Evolutionary conservation across 2,329 filamentous ascomycete genomes (phyloP).

Genomic region (Acrocalymma vagum): DNA sequence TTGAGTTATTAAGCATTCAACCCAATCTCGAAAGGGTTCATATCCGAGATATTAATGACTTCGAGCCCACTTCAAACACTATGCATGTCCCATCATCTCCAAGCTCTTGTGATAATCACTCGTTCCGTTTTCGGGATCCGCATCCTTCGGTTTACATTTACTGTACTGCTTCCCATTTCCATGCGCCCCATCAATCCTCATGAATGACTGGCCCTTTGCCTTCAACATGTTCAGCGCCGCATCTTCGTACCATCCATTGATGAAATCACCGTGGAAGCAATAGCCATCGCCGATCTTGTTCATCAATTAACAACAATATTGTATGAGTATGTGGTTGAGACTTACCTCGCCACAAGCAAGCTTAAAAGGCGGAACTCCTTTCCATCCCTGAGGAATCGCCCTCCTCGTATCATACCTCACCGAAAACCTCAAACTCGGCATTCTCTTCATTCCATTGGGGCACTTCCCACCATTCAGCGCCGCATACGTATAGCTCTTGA

Average conservation of each 20-base stretch:
- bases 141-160: slow-evolving; percentile 43
- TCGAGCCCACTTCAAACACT: too few species aligned
- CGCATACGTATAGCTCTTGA: slow-evolving; percentile 30
- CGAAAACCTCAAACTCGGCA: slow-evolving; percentile 53
- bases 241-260: slow-evolving; percentile 53
- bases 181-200: slow-evolving; percentile 39
- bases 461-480: slow-evolving; percentile 45
- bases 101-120: slow-evolving; percentile 47
- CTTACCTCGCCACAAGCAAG: slow-evolving; percentile 46
- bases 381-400: slow-evolving; percentile 52
- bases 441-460: slow-evolving; percentile 50
- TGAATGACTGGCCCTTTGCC: slow-evolving; percentile 41
- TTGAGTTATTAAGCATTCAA: too few species aligned
- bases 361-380: slow-evolving; percentile 49
- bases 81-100: slow-evolving; percentile 22
- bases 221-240: slow-evolving; percentile 48
- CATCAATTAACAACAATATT: slow-evolving; percentile 1
- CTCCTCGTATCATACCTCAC: slow-evolving; percentile 53
- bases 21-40: too few species aligned
- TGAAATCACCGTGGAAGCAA: slow-evolving; percentile 55
- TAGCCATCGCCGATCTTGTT: slow-evolving; percentile 30
- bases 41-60: too few species aligned
- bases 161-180: slow-evolving; percentile 34
- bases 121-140: slow-evolving; percentile 48
- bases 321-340: not conserved